Evolutionary conservation across 2,329 filamentous ascomycete genomes (phyloP).

Genomic region (Epichloe amarillans): DNA sequence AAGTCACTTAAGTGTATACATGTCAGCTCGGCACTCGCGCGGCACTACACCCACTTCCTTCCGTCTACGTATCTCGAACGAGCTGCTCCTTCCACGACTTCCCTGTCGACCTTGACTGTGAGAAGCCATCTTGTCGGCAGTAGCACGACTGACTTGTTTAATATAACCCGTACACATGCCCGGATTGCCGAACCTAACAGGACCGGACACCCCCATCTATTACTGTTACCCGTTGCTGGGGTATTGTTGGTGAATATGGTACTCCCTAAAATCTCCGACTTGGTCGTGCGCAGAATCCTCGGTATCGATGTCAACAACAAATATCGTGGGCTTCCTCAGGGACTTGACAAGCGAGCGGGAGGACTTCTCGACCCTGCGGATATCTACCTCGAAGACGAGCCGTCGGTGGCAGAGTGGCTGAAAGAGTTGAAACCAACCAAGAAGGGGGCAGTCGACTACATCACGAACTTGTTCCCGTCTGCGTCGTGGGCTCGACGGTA

Average conservation of each 20-base stretch:
- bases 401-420: conserved; percentile 50
- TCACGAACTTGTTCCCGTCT: conserved; percentile 47
- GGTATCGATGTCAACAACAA: conserved; percentile 19
- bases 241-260: background rate
- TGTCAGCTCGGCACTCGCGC: background rate
- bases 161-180: background rate
- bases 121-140: background rate
- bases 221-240: too few relatives aligned
- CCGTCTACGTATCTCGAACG: background rate
- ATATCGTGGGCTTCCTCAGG: conserved; percentile 13
- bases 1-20: background rate
- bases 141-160: too few relatives aligned
- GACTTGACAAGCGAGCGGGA: conserved; percentile 15
- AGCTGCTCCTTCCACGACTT: background rate
- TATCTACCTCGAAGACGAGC: conserved; percentile 49
- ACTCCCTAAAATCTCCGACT: conserved; percentile 3
- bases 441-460: conserved; percentile 34
- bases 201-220: background rate
- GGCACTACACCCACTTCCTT: background rate
- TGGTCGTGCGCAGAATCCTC: conserved; percentile 16
- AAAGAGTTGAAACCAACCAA: conserved; percentile 37
- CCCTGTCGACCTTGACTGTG: background rate
- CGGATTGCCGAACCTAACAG: background rate
- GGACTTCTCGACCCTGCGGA: conserved; percentile 14
- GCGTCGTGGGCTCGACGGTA: conserved; percentile 56